Evolutionary conservation across 306 rosid species (phyloP), one percentile per base, ranked within the genome.

Genomic region (Pterocarpus macrocarpus): DNA sequence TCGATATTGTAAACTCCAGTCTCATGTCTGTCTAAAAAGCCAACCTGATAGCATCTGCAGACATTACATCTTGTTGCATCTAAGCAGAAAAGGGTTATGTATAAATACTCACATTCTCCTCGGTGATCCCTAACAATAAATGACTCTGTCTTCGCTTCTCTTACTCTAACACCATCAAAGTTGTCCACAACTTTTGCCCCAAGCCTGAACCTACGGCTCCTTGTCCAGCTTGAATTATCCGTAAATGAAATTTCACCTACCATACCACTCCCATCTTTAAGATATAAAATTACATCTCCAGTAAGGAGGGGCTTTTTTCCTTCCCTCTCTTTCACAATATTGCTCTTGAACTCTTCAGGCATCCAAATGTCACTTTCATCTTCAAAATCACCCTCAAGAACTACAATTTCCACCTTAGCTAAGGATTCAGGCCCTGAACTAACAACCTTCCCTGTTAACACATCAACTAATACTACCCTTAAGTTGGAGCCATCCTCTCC

Each of bases 151-250:
- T 91, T 96, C 63, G 97, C 97, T 87, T 93, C 99, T 77, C 86
- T 89, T 74, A 96, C 80, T 86, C 90, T 84, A 44, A 76, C 77
- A 82, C 97, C 97, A 59, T 90, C 91, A 28, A 87, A 87, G 80
- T 64, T 87, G 49, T 92, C 99, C 64, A 88, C 55, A 75, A 94
- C 90, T 90, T 94, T 92, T 71, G 92, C 99, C 35, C 99, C 99
- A 34, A 96, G 90, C 87, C 97, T 88, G 86, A 96, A 96, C 84
- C 91, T 87, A 33, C 99, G 98, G 80, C 99, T 93, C 82, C 99
- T 89, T 53, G 99, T 96, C 99, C 99, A 96, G 89, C 99, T 96
- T 64, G 99, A 96, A 83, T 96, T 96, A 89, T 96, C 99, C 11
- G 97, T 89, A 80, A 90, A 93, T 73, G 97, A 93, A 85, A 96